Base-by-base conservation (phyloP, 805 yeast genomes). In the Danielia reshetovae region DNA sequence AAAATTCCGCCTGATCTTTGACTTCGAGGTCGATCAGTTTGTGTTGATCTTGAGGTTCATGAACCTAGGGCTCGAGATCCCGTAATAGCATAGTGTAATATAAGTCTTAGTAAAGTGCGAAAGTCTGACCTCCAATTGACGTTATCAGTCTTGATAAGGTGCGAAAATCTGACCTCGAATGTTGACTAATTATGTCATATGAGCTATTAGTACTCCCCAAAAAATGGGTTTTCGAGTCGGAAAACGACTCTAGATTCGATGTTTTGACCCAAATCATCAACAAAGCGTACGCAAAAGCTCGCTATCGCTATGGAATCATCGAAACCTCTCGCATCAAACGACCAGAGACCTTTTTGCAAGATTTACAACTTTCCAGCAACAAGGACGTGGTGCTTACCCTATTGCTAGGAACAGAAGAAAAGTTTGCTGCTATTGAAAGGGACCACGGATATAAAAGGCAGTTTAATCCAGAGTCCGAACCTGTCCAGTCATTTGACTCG, bases 201-300 rank as follows among this genome's bases (percentile, higher is more conserved):
- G 56, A 60, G 30, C 33, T 57, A 4, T 19, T 58, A 3, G 31
- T 50, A 1, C 42, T 58, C n/a, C 38, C 45, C 7, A 43, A 43
- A n/a, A 43, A 42, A 7, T 58, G 63, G 63, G 28, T 55, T 18
- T 32, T 40, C 13, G 4, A 26, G 3, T 23, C 33, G 11, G 36
- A 24, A 2, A 18, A 18, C n/a, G 36, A 41, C 14, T 31, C 18
- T 4, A 40, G 36, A 14, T 44, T 39, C 30, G 35, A 31, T 32
- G 42, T 35, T 38, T 49, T 42, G 46, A 40, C 48, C 5, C 37
- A 49, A 6, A 36, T 71, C n/a, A 52, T 77, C 37, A 77, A 77
- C 48, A 59, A 63, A 35, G 76, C 77, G 1, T 77, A 76, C 50
- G 58, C 68, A 40, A 72, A 68, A 39, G 71, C 74, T 7, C 55